These are phyloP conservation scores for Zasmidium citrigriseum DNA, from an alignment of 2,329 filamentous ascomycete genomes.

Conservation along the genomic window DNA sequence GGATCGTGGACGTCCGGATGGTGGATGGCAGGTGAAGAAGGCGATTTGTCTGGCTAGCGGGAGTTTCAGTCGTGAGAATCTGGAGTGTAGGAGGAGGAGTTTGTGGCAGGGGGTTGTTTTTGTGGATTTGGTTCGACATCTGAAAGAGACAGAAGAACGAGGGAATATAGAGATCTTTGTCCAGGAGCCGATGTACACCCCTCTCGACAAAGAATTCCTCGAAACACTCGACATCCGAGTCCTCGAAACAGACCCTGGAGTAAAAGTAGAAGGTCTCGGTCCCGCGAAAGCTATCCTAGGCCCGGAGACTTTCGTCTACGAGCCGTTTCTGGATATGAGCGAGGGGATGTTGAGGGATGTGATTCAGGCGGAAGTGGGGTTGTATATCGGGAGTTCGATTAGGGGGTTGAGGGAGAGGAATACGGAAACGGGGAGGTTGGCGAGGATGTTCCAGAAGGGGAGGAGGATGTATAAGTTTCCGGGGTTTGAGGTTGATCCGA, in stretches of 20 bases:
- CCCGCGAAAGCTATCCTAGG: conserved; percentile 14
- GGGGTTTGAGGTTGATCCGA: conserved; percentile 30
- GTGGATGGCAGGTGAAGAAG: conserved; percentile 26
- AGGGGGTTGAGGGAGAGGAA: conserved; percentile 12
- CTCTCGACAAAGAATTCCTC: conserved; percentile 31
- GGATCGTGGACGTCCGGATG: conserved; percentile 20
- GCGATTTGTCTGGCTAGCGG: conserved; percentile 34
- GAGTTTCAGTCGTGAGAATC: conserved; percentile 34
- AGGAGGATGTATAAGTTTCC: conserved; percentile 24
- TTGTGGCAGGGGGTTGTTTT: conserved; percentile 36
- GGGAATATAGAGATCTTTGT: conserved; percentile 22
- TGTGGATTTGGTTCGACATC: conserved; percentile 26
- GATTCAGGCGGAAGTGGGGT: conserved; percentile 11
- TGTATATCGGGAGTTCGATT: conserved; percentile 29
- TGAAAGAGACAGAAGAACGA: conserved; percentile 4
- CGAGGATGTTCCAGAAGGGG: conserved; percentile 14
- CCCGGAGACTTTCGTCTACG: conserved; percentile 23
- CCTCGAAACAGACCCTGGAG: conserved; percentile 9
- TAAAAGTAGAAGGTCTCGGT: conserved; percentile 17
- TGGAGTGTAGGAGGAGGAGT: conserved; percentile 29
- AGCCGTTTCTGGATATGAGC: conserved; percentile 30
- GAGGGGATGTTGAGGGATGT: conserved; percentile 19
- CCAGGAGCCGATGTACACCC: conserved; percentile 34
- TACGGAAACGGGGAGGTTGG: conserved; percentile 13
- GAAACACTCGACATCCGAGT: conserved; percentile 20